Base-by-base conservation (phyloP, 176 grass and related monocot genomes). In the Poa pratensis region DNA sequence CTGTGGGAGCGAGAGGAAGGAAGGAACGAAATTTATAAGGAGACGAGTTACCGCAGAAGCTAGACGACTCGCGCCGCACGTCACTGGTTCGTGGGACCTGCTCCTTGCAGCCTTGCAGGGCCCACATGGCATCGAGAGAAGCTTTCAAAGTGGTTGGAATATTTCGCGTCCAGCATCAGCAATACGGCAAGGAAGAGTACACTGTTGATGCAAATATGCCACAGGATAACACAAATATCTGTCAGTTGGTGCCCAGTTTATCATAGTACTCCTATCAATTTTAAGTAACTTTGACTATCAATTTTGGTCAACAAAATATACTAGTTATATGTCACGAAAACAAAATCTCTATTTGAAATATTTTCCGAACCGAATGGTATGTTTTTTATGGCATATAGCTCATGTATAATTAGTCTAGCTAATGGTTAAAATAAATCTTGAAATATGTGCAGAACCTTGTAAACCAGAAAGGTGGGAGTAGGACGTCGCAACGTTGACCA, bases 101-200 rank as follows among this genome's bases (percentile, higher is more conserved):
- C 9, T 11, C 2, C 0, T 5, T 5, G 8, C 9, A 9, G 1
- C 2, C 0, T 5, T 5, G 8, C 9, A 9, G 1, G 42, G 42
- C 42, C 42, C 42, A 43, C 42, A 43, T 43, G 0, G 42, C 42
- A 43, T 1, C 9, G 42, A 43, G 42, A 10, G 8, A 10, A 43
- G 42, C 10, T 10, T 43, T 43, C 8, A 43, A 43, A 43, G 42
- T 43, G 9, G 42, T 43, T 9, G 8, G 42, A 43, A 43, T 43
- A 9, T 43, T 43, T 43, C 1, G 42, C 9, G 42, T 8, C 42
- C 42, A 9, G 9, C 42, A 43, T 43, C 42, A 43, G 35, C 35
- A 35, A 35, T 35, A 35, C 34, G 4, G 2, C 34, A 35, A 35
- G 34, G 34, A 35, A 35, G 34, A 35, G 4, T 35, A 35, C 34